These are phyloP conservation scores for Cyberlindnera subsufficiens DNA, from an alignment of 805 yeast species.

Conservation along the genomic window DNA sequence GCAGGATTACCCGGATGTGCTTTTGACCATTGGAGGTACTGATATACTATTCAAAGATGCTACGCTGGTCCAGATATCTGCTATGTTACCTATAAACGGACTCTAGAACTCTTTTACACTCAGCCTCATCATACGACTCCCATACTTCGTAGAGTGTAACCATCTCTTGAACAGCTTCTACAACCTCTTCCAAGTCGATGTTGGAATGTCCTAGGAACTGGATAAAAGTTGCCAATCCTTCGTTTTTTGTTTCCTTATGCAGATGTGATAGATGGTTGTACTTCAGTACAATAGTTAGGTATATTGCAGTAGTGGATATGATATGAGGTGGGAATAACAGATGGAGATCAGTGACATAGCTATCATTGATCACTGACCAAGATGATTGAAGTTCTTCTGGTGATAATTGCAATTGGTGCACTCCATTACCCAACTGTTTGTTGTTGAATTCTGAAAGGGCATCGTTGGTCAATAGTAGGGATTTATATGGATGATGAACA, in stretches of 20 bases:
- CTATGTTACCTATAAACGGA: constrained; percentile 2
- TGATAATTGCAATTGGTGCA: constrained; percentile 28
- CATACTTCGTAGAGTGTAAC: constrained; percentile 77
- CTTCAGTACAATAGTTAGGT: constrained; percentile 63
- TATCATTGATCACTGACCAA: constrained; percentile 89
- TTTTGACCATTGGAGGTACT: too few species aligned
- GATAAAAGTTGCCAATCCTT: constrained; percentile 50
- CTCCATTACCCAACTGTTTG: constrained; percentile 1
- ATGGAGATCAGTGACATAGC: constrained; percentile 82
- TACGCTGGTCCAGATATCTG: too few species aligned
- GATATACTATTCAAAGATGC: too few species aligned
- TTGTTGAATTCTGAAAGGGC: constrained; percentile 21
- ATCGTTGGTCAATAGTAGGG: constrained; percentile 47
- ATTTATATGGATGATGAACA: constrained; percentile 72
- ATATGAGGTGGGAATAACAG: constrained; percentile 85
- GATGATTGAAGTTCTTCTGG: constrained; percentile 74
- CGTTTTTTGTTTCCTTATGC: constrained; percentile 17
- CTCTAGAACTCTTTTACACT: constrained; percentile 21
- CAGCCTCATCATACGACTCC: constrained; percentile 72
- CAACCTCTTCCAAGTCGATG: constrained; percentile 69
- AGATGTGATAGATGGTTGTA: constrained; percentile 22
- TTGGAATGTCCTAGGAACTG: constrained; percentile 70
- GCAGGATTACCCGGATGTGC: too few species aligned
- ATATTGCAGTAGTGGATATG: constrained; percentile 76
- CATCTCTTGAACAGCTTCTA: constrained; percentile 80